Evolutionary conservation across 2,329 filamentous ascomycete species (phyloP).

Genomic region (Aureobasidium sp.): DNA sequence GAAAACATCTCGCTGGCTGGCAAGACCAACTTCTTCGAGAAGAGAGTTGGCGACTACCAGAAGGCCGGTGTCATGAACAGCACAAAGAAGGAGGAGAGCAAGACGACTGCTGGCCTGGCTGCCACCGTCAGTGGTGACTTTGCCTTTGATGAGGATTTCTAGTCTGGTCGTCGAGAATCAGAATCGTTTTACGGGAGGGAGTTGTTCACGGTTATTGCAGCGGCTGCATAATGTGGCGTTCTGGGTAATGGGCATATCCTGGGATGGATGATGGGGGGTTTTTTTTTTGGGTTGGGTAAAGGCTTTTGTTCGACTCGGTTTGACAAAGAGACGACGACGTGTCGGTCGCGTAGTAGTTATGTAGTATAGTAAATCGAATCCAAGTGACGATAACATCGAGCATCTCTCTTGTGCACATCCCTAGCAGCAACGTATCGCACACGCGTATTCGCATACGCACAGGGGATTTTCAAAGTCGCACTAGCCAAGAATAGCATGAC

Average conservation of each 20-base stretch:
- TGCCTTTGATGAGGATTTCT: conserved; percentile 94
- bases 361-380: conserved; percentile 4
- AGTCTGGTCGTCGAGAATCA: conserved; percentile 33
- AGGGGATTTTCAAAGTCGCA: no score
- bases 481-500: conserved; percentile 11
- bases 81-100: conserved; percentile 60
- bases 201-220: conserved; percentile 4
- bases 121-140: conserved; percentile 60
- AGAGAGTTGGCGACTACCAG: conserved; percentile 98
- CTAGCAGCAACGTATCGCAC: no score
- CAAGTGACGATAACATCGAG: not conserved
- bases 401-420: no score
- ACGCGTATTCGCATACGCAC: no score
- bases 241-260: conserved; percentile 13
- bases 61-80: conserved; percentile 98
- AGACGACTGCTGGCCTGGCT: conserved; percentile 38
- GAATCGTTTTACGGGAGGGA: conserved; percentile 6
- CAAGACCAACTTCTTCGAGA: conserved; percentile 99
- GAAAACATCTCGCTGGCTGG: conserved; percentile 98
- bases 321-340: not conserved
- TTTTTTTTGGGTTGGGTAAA: conserved; percentile 3
- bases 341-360: conserved; percentile 1
- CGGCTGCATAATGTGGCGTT: conserved; percentile 15
- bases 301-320: conserved; percentile 4
- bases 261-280: no score